Conservation (phyloP, 176 grass and related monocot species). For the Triticum aestivum region DNA sequence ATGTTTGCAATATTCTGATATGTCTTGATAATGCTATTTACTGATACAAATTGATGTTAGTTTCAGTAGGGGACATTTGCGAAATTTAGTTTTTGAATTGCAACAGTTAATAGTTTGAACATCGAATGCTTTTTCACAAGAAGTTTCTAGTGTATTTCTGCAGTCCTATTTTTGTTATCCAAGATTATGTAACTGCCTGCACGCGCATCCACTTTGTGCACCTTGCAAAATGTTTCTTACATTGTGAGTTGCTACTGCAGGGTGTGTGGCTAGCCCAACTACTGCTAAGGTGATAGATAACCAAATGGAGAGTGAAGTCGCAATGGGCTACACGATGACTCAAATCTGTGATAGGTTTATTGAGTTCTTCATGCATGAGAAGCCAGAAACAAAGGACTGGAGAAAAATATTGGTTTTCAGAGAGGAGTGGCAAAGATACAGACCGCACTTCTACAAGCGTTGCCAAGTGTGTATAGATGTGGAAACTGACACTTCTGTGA, state of each 20-base stretch:
- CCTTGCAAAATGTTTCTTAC: not conserved
- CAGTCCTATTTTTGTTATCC: not conserved
- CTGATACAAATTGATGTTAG: not conserved
- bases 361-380: conserved; percentile 78
- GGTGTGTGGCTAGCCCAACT: conserved; percentile 22
- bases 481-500: conserved; percentile 53
- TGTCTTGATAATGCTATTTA: not conserved
- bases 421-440: conserved; percentile 88
- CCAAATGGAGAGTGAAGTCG: conserved; percentile 46
- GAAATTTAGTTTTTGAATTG: not conserved
- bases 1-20: not conserved
- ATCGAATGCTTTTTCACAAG: not conserved
- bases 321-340: conserved; percentile 79
- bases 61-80: not conserved
- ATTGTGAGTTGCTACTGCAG: conserved; percentile 12
- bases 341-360: conserved; percentile 90
- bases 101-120: not conserved
- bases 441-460: conserved; percentile 52
- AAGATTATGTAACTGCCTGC: not conserved
- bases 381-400: conserved; percentile 89
- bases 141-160: not conserved
- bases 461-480: conserved; percentile 46
- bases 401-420: conserved; percentile 87
- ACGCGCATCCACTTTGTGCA: not conserved
- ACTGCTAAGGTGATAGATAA: conserved; percentile 33